Base-by-base conservation (phyloP, 768 basidiomycete genomes). In the Tephrocybe sp. region DNA sequence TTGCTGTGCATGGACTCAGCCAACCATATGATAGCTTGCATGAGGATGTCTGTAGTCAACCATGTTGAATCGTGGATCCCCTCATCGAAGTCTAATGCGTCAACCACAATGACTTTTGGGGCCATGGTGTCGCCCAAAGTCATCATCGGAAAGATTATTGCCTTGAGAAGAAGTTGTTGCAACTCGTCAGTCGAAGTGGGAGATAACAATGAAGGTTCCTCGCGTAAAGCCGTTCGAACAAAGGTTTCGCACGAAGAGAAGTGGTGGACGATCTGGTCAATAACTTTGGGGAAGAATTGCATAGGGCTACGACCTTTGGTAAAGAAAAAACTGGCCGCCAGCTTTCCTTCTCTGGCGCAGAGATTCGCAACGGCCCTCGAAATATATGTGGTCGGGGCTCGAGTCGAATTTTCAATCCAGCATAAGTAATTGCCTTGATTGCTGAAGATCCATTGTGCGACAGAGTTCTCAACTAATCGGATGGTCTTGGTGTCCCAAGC, bases 311-410 rank as follows among this genome's bases (percentile, higher is more conserved):
- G 40, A n/a, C 46, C 43, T 10, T 16, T 19, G 3, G 46, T 22
- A 22, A 59, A 59, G 45, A 56, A 59, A 14, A 59, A 43, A 40
- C 58, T 59, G 1, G 54, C 51, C 17, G 58, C 58, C 31, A 59
- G 52, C 30, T 49, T 44, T 16, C 49, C 49, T 31, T 59, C 58
- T 39, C 45, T 52, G 3, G 47, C 45, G 46, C 58, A 59, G 30
- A 59, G 45, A 22, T 59, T 52, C 16, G 58, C 54, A 23, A 59
- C 42, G 16, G 39, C 36, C 26, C 54, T 50, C 5, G 49, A 48
- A 13, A 59, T 51, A 39, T 56, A 53, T 2, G 51, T 59, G 6
- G 56, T 58, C 23, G 47, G 53, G 11, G 53, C 56, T 13, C 2
- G 44, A 32, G 53, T 48, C 8, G 49, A 51, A 36, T 58, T 58